These are phyloP conservation scores for Diaporthe sp. DNA, from an alignment of 2,329 filamentous ascomycete species.

Conservation along the genomic window DNA sequence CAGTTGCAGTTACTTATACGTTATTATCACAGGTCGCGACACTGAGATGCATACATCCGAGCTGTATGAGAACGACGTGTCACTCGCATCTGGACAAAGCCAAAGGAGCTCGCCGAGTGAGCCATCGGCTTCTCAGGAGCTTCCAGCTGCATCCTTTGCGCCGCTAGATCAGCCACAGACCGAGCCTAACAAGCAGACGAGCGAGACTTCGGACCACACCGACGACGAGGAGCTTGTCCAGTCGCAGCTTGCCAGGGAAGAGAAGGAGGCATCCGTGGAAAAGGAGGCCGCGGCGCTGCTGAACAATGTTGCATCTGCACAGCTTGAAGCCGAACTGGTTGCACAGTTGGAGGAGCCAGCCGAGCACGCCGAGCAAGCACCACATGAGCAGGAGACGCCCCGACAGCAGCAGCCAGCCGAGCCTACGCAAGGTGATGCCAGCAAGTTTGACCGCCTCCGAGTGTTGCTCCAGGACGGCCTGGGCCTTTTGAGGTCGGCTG, in stretches of 20 bases:
- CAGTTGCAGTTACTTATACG: not conserved
- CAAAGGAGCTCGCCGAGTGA: not conserved
- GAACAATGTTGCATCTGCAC: not conserved
- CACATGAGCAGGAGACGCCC: not conserved
- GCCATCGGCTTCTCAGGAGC: conserved; percentile 12
- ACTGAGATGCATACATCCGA: conserved; percentile 8
- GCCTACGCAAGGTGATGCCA: conserved; percentile 35
- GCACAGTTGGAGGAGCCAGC: conserved; percentile 30
- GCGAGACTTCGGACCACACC: conserved; percentile 8
- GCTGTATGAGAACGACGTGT: conserved; percentile 1
- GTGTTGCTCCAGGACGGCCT: conserved; percentile 68
- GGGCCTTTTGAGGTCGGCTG: conserved; percentile 68
- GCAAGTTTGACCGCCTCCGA: conserved; percentile 64
- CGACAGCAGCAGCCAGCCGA: not conserved
- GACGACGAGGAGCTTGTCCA: conserved; percentile 40
- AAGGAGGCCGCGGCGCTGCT: conserved; percentile 19
- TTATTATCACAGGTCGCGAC: conserved; percentile 4
- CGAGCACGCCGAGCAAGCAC: conserved; percentile 6
- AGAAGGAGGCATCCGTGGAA: conserved; percentile 23
- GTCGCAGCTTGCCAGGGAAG: conserved; percentile 40
- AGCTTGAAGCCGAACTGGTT: conserved; percentile 16
- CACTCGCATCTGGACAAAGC: not conserved
- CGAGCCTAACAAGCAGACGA: not conserved
- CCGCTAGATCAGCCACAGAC: not conserved
- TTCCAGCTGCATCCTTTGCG: not conserved